Evolutionary conservation across 129 eudicot genomes (phyloP), one percentile per base, ranked within the genome.

Genomic region (Flaveria sonorensis): DNA sequence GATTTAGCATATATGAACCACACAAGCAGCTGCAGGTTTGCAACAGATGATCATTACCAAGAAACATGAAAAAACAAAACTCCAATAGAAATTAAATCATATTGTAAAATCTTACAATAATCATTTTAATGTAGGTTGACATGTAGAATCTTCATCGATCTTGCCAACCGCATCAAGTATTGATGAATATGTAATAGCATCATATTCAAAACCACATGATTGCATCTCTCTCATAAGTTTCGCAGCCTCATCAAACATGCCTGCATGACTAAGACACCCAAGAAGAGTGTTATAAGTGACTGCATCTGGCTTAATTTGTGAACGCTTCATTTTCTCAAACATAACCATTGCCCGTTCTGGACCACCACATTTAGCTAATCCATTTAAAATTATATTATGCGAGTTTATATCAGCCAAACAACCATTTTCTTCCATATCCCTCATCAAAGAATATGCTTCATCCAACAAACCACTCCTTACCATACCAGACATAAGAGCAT

Each of bases 171-270:
- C 98, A 80, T 91, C 98, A 73, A 94, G 93, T 74, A 94, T 86
- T 3, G 98, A 94, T 28, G 96, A 89, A 79, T 94, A 94, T 2
- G 97, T 91, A 59, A 94, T 89, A 39, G 69, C 70, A 82, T 94
- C 97, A 77, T 94, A 94, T 59, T 91, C 87, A 81, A 87, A 94
- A 65, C 97, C 97, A 68, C 65, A 75, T 0, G 73, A 68, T 8
- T 19, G 79, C 98, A 94, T 94, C 89, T 94, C 97, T 72, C 88
- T 89, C 97, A 94, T 94, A 39, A 94, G 78, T 73, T 82, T 91
- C 1, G 96, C 96, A 81, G 97, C 97, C 81, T 91, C 98, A 75
- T 94, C 98, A 72, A 94, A 94, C 98, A 94, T 83, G 9, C 98
- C 98, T n/a, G 96, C 97, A 73, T 93, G 97, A 72, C 98, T 91